phyloP scores from a whole-genome alignment of 2,329 filamentous ascomycete species.

The Arthrinium puccinioides region DNA sequence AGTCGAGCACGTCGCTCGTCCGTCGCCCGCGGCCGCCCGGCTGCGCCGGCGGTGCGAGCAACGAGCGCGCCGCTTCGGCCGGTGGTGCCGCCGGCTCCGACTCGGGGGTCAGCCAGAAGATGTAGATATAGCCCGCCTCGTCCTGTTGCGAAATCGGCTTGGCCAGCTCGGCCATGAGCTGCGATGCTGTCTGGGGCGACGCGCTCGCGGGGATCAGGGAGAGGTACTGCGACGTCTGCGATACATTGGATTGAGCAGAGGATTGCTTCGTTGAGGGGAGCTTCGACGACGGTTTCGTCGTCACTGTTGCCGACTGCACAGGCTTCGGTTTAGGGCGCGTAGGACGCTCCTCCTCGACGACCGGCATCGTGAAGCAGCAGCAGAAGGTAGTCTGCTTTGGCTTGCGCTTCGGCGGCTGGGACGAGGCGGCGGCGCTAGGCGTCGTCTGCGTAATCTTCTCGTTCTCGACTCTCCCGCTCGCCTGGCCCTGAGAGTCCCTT shows the following conservation, averaged over 20 bases:
- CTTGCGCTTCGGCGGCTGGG: conserved; percentile 15
- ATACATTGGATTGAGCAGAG: conserved; percentile 18
- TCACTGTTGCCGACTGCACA: conserved; percentile 27
- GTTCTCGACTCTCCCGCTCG: conserved; percentile 9
- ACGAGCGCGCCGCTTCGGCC: conserved; percentile 50
- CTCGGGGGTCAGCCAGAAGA: conserved; percentile 87
- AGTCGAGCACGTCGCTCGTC: conserved; percentile 47
- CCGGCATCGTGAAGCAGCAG: conserved; percentile 45
- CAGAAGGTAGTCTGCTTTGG: conserved; percentile 31
- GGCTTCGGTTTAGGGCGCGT: conserved; percentile 39
- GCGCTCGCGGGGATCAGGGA: conserved; percentile 63
- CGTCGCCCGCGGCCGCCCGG: conserved; percentile 32
- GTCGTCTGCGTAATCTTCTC: not conserved
- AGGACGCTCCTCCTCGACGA: conserved; percentile 33
- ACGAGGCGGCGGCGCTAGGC: not conserved
- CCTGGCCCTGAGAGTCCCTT: not conserved
- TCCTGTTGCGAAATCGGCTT: conserved; percentile 67
- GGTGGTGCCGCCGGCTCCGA: conserved; percentile 46
- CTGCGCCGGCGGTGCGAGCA: conserved; percentile 45
- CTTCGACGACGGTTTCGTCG: conserved; percentile 19
- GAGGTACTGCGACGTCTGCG: conserved; percentile 41
- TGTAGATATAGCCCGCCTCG: conserved; percentile 92
- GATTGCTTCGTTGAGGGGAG: conserved; percentile 15
- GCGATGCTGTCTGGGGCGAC: conserved; percentile 60
- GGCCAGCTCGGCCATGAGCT: conserved; percentile 68